Base-by-base conservation (phyloP, 345 rosid genomes). In the Mangifera indica region DNA sequence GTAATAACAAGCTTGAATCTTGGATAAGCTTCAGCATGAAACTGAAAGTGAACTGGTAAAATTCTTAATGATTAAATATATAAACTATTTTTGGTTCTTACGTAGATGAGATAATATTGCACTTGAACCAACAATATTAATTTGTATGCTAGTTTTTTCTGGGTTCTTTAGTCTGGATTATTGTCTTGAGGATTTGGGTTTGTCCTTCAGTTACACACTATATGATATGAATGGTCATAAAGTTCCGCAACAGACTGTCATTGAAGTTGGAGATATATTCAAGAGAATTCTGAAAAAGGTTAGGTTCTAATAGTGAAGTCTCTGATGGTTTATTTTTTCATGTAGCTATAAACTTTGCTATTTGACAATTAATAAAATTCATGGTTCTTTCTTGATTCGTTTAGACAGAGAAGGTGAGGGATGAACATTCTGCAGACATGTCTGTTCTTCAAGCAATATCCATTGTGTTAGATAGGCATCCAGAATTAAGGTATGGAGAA, bases 201-300 rank as follows among this genome's bases (percentile, higher is more conserved):
- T 74, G 24, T 71, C 58, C 77, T 67, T 64, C 86, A 92, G 96
- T 75, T 92, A 80, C 72, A 81, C 78, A 13, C 92, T 92, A 63
- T 92, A 83, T 34, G 92, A 88, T 75, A 79, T 61, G 82, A 84
- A 81, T 9, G 98, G 98, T 67, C 54, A 66, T 71, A 86, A 90
- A 77, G 78, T 92, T 74, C 87, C 91, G 40, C 87, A 84, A 18
- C 72, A 86, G 63, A 74, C 88, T 77, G 98, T 90, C 66, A 80
- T 80, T 67, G 81, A 81, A 85, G 90, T 92, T 70, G 98, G 93
- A 78, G 98, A 88, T 29, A 76, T 76, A 26, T 90, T 92, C 72
- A 86, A 88, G 89, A 84, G 79, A 85, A 92, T 92, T 74, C 92
- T 92, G 59, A 76, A 86, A 72, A 90, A 90, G 93, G 98, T 92